phyloP scores from a whole-genome alignment of 495 filamentous ascomycete species.

The Lineolata rhizophorae region DNA sequence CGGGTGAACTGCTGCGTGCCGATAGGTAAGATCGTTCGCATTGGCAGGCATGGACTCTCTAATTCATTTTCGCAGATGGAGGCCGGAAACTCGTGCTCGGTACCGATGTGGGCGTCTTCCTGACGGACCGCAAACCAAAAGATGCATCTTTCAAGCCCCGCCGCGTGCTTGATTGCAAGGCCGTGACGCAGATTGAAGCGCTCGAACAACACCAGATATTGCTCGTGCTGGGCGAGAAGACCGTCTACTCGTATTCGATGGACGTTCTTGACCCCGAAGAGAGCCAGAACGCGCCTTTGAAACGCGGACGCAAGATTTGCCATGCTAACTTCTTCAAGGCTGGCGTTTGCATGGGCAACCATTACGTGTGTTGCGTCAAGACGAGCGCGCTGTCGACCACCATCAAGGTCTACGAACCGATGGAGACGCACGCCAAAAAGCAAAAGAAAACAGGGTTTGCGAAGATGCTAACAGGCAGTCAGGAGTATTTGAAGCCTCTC shows the following conservation, averaged over 20 bases:
- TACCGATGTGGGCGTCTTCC: slow-evolving; percentile 79
- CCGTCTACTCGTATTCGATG: slow-evolving; percentile 66
- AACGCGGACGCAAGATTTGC: slow-evolving; percentile 89
- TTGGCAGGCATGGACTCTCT: neutral
- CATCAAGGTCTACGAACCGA: slow-evolving; percentile 95
- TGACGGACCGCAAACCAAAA: slow-evolving; percentile 77
- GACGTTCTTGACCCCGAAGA: slow-evolving; percentile 71
- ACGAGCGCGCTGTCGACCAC: slow-evolving; percentile 73
- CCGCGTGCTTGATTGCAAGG: slow-evolving; percentile 62
- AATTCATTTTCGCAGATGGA: slow-evolving; percentile 43
- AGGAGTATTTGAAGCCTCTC: slow-evolving; percentile 87
- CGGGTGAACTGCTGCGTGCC: slow-evolving; percentile 86
- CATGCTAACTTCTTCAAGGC: slow-evolving; percentile 97
- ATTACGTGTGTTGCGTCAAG: slow-evolving; percentile 89
- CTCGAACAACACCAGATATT: slow-evolving; percentile 85
- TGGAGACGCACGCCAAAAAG: slow-evolving; percentile 67
- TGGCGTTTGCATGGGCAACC: slow-evolving; percentile 81
- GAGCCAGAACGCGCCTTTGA: slow-evolving; percentile 37
- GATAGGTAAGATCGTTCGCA: slow-evolving; percentile 35
- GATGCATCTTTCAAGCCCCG: slow-evolving; percentile 54
- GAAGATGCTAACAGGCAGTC: slow-evolving; percentile 83
- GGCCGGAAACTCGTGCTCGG: slow-evolving; percentile 85
- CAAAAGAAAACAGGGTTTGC: slow-evolving; percentile 82
- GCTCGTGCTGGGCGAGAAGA: slow-evolving; percentile 82
- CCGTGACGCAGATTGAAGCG: slow-evolving; percentile 89